Evolutionary conservation across 129 eudicot genomes (phyloP).

Genomic region (Artemisia tridentata): DNA sequence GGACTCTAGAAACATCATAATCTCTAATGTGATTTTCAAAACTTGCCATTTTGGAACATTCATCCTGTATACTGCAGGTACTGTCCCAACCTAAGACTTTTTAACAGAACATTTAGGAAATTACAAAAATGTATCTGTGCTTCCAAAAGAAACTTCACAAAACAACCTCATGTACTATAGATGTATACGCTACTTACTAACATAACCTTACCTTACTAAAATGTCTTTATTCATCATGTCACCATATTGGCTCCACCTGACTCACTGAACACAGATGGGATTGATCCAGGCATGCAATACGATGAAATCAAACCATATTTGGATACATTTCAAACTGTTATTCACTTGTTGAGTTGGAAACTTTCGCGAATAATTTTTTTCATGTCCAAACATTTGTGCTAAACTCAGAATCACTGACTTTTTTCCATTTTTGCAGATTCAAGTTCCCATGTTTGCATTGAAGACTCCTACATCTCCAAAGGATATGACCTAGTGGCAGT

Average conservation of each 20-base stretch:
- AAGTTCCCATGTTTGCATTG: conserved; percentile 69
- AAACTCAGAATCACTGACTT: not conserved
- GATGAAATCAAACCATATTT: not conserved
- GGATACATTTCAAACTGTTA: too few species aligned
- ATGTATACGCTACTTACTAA: not conserved
- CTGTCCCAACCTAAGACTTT: not conserved
- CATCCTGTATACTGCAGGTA: conserved; percentile 87
- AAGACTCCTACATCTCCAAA: conserved; percentile 62
- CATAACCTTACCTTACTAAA: conserved; percentile 38
- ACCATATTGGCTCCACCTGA: conserved; percentile 56
- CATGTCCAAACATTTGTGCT: not conserved
- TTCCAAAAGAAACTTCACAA: not conserved
- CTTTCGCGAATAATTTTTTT: too few species aligned
- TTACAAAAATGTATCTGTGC: not conserved
- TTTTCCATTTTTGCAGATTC: conserved; percentile 52
- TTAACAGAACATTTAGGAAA: not conserved
- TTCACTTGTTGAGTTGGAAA: too few species aligned
- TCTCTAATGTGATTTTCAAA: conserved; percentile 71
- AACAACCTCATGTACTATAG: not conserved
- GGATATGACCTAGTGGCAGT: conserved; percentile 70
- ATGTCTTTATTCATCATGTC: conserved; percentile 67
- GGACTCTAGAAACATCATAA: conserved; percentile 51
- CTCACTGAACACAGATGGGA: conserved; percentile 68
- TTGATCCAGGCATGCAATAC: conserved; percentile 64
- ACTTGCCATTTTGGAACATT: conserved; percentile 71